phyloP scores from a whole-genome alignment of 2,329 filamentous ascomycete genomes.

The Chlorencoelia australis region DNA sequence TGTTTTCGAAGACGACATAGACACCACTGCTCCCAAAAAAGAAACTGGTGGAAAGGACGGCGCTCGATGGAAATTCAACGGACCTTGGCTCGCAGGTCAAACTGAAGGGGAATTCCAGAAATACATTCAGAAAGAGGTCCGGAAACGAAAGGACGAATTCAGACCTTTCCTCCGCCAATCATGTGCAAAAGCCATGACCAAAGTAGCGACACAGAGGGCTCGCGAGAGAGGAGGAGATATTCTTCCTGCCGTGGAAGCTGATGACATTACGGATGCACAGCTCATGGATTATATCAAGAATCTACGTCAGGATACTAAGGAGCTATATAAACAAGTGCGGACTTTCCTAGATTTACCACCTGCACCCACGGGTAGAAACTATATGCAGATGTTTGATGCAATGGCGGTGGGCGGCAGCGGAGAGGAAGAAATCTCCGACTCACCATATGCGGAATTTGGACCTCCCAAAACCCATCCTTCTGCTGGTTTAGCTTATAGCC shows the following conservation, averaged over 20 bases:
- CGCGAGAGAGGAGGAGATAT: slow-evolving; percentile 30
- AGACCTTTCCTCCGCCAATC: slow-evolving; percentile 40
- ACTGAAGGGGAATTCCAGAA: slow-evolving; percentile 47
- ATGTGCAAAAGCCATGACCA: slow-evolving; percentile 37
- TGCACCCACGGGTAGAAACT: slow-evolving; percentile 7
- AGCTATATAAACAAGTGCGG: slow-evolving; percentile 45
- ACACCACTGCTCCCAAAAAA: slow-evolving; percentile 36
- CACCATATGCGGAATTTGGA: slow-evolving; percentile 35
- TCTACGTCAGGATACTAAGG: slow-evolving; percentile 40
- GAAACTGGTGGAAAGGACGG: slow-evolving; percentile 28
- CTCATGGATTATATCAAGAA: slow-evolving; percentile 42
- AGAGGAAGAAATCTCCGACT: slow-evolving; percentile 16
- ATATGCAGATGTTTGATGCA: not conserved
- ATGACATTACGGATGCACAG: slow-evolving; percentile 39
- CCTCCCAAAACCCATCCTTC: slow-evolving; percentile 55
- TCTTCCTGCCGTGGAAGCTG: slow-evolving; percentile 24
- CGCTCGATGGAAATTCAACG: slow-evolving; percentile 55
- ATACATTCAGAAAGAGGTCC: slow-evolving; percentile 45
- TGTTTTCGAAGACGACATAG: slow-evolving; percentile 49
- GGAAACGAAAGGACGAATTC: slow-evolving; percentile 44
- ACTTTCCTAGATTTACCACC: slow-evolving; percentile 48
- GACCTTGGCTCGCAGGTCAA: slow-evolving; percentile 57
- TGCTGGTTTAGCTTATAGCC: slow-evolving; percentile 51
- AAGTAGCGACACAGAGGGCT: slow-evolving; percentile 9
- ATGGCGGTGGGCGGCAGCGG: no score